A percentile compares a stretch with the other conserved stretches of the same genome.
These are phyloP conservation scores for Wallacemonas sp. DNA, from an alignment of 208 protist species.

Conservation along the genomic window DNA sequence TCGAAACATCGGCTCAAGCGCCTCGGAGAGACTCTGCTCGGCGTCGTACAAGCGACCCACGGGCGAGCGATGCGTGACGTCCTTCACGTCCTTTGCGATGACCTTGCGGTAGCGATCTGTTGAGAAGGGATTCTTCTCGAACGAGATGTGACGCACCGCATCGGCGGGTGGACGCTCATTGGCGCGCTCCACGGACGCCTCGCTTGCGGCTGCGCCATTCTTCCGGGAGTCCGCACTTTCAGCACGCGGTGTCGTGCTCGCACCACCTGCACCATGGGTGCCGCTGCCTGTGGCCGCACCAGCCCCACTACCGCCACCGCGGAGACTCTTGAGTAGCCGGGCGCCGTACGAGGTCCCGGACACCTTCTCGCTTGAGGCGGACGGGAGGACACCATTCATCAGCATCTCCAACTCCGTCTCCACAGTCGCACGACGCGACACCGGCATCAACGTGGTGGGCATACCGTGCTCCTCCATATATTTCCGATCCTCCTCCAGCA, in stretches of 20 bases:
- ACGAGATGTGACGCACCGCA: constrained; percentile 20
- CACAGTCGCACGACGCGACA: constrained; percentile 31
- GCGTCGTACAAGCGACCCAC: constrained; percentile 33
- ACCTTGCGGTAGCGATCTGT: constrained; percentile 53
- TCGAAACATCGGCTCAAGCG: constrained; percentile 24
- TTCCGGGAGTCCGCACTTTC: no score
- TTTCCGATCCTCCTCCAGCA: constrained; percentile 52
- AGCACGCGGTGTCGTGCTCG: no score
- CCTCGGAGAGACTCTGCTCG: constrained; percentile 31
- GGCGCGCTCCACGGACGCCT: not conserved
- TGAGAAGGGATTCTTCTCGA: constrained; percentile 62
- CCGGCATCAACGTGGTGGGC: constrained; percentile 30
- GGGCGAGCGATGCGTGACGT: constrained; percentile 27
- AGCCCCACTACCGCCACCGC: not conserved
- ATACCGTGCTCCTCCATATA: constrained; percentile 27
- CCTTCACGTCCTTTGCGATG: constrained; percentile 40
- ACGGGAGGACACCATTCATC: constrained; percentile 46
- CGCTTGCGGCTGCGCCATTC: no score
- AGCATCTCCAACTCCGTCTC: constrained; percentile 60
- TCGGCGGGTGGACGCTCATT: not conserved
- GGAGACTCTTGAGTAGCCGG: not conserved
- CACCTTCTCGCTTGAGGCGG: not conserved
- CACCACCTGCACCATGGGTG: no score
- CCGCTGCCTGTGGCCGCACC: no score
- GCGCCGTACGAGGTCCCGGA: not conserved